These are phyloP conservation scores for Cyclostephanos invisitatus DNA, from an alignment of 108 stramenopile genomes.

Conservation along the genomic window DNA sequence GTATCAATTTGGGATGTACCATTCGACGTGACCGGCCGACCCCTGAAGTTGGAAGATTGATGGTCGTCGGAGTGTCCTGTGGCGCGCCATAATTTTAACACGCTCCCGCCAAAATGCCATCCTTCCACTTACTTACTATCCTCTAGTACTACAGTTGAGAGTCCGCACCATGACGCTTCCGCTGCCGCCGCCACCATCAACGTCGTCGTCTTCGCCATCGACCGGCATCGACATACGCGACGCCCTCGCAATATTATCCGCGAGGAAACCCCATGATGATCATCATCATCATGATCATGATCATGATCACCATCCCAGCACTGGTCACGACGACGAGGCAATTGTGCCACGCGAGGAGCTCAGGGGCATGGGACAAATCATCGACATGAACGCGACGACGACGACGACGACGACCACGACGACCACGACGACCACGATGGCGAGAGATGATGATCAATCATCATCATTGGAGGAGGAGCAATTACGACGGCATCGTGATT, in stretches of 20 bases:
- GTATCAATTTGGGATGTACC: too few species aligned
- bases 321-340: slow-evolving; percentile 5
- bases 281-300: slow-evolving; percentile 19
- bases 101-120: too few species aligned
- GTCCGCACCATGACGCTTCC: too few species aligned
- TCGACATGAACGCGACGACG: slow-evolving; percentile 48
- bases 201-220: too few species aligned
- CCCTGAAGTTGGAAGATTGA: too few species aligned
- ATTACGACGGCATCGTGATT: not conserved
- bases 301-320: too few species aligned
- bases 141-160: too few species aligned
- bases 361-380: slow-evolving; percentile 75
- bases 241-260: slow-evolving; percentile 74
- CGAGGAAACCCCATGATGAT: slow-evolving; percentile 35
- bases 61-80: too few species aligned
- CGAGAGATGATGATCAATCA: slow-evolving; percentile 6
- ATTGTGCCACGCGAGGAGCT: slow-evolving; percentile 43
- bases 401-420: not conserved
- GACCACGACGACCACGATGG: not conserved
- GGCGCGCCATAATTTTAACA: too few species aligned
- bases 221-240: slow-evolving; percentile 72
- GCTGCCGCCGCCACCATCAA: too few species aligned
- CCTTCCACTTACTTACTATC: too few species aligned
- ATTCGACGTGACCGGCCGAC: too few species aligned
- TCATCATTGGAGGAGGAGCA: slow-evolving; percentile 12